A percentile compares a stretch with the other conserved stretches of the same genome.
These are phyloP conservation scores for Blastobotrys niveus DNA, from an alignment of 1,139 yeast species.

Conservation along the genomic window DNA sequence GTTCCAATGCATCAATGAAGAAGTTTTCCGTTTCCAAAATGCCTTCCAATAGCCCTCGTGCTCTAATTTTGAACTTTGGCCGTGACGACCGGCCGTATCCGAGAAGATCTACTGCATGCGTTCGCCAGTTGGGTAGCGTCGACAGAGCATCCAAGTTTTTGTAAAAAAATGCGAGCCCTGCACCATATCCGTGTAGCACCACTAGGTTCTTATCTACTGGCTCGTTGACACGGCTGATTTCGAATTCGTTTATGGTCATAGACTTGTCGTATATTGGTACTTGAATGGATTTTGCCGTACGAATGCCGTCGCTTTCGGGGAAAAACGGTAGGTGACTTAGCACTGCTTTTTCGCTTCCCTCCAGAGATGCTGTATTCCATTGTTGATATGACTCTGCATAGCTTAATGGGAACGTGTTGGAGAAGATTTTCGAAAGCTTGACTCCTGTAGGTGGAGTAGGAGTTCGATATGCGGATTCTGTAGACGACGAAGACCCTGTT, in stretches of 20 bases:
- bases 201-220: slow-evolving; percentile 39
- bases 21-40: slow-evolving; percentile 56
- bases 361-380: slow-evolving; percentile 38
- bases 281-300: slow-evolving; percentile 46
- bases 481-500: slow-evolving; percentile 1
- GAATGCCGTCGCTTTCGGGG: slow-evolving; percentile 45
- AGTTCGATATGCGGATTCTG: slow-evolving; percentile 16
- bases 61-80: slow-evolving; percentile 41
- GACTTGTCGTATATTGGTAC: slow-evolving; percentile 46
- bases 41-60: slow-evolving; percentile 31
- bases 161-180: slow-evolving; percentile 80
- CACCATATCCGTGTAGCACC: slow-evolving; percentile 87
- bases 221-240: slow-evolving; percentile 28
- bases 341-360: slow-evolving; percentile 41
- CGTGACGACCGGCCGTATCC: slow-evolving; percentile 80
- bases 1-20: slow-evolving; percentile 76
- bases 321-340: slow-evolving; percentile 53
- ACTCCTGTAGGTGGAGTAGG: slow-evolving; percentile 35
- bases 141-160: slow-evolving; percentile 57
- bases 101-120: slow-evolving; percentile 76
- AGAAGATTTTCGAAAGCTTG: slow-evolving; percentile 28
- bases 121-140: slow-evolving; percentile 37
- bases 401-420: slow-evolving; percentile 34
- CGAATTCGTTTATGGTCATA: slow-evolving; percentile 55
- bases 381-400: slow-evolving; percentile 41